Evolutionary conservation across 2,329 filamentous ascomycete species (phyloP).

Genomic region (Fusarium sp.): DNA sequence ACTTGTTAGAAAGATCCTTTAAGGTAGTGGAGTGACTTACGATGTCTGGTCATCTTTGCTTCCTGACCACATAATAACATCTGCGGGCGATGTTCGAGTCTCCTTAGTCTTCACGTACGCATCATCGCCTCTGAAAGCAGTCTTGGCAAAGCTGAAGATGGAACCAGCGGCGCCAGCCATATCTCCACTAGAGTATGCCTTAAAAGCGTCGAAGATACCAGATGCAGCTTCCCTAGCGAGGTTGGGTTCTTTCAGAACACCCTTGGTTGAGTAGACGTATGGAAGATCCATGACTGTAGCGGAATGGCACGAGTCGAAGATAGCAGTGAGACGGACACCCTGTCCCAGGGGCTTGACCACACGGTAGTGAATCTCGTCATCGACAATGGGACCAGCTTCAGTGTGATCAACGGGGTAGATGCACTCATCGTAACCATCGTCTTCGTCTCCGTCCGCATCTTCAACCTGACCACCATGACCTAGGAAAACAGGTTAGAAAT

Average conservation of each 20-base stretch:
- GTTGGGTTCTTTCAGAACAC: slow-evolving; percentile 84
- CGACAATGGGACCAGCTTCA: slow-evolving; percentile 77
- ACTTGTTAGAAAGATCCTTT: slow-evolving; percentile 35
- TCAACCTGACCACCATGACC: slow-evolving; percentile 82
- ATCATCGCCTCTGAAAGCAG: slow-evolving; percentile 82
- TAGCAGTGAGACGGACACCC: slow-evolving; percentile 86
- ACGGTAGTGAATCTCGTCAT: slow-evolving; percentile 82
- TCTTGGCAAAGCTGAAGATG: slow-evolving; percentile 88
- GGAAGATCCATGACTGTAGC: slow-evolving; percentile 82
- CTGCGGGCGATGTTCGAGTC: slow-evolving; percentile 93
- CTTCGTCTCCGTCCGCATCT: slow-evolving; percentile 80
- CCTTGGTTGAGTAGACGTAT: slow-evolving; percentile 84
- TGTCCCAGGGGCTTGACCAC: slow-evolving; percentile 82
- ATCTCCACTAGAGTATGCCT: slow-evolving; percentile 85
- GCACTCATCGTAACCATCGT: slow-evolving; percentile 82
- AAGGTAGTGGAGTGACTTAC: slow-evolving; percentile 52
- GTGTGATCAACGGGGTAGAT: slow-evolving; percentile 83
- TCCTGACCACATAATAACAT: slow-evolving; percentile 98
- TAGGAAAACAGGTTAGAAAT: slow-evolving; percentile 48
- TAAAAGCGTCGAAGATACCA: slow-evolving; percentile 78
- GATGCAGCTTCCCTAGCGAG: slow-evolving; percentile 82
- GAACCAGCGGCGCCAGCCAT: slow-evolving; percentile 83
- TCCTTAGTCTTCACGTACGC: slow-evolving; percentile 83
- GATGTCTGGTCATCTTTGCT: slow-evolving; percentile 96
- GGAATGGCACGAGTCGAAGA: slow-evolving; percentile 86